Evolutionary conservation across 805 yeast genomes (phyloP), one percentile per base, ranked within the genome.

Genomic region (Teunomyces stri): DNA sequence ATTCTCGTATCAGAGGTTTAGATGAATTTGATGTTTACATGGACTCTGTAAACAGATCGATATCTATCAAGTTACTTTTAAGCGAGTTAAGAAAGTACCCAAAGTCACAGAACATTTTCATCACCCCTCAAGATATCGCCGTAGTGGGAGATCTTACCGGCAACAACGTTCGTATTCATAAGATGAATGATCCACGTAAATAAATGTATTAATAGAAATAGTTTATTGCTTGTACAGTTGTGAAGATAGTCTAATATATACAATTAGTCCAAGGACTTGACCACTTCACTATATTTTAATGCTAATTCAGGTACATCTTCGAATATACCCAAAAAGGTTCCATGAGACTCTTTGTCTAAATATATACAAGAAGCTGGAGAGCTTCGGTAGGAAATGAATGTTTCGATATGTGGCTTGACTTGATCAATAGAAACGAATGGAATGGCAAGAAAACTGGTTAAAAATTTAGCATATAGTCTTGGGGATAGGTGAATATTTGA

Each of bases 21-120:
- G 99, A 94, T 66, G 99, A 94, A 65, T 94, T 87, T 64, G 99
- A 94, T 68, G 99, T 94, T 16, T 94, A 84, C 59, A 94, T 94
- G 99, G 99, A 94, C 65, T 89, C 89, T 42, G 88, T 89, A 13
- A 90, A 91, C 61, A 78, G 99, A 54, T 77, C 84, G 39, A 79
- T 87, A 44, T 89, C 96, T 50, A 81, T 94, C 61, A 75, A 80
- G 42, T 67, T 91, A 51, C 82, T 94, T 61, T 70, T 90, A 42
- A 78, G 78, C 21, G 87, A 89, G 53, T 77, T 91, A 27, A 67
- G 82, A 6, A 75, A 76, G 42, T 79, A 81, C 47, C 77, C 84
- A 0, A 77, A 82, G 51, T 82, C 91, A 0, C 99, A 92, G 66
- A 86, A 96, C 1, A 84, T 92, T 5, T 89, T 92, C 55, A 92